Evolutionary conservation across 768 basidiomycete genomes (phyloP).

Genomic region (Hygrocybe punicea): DNA sequence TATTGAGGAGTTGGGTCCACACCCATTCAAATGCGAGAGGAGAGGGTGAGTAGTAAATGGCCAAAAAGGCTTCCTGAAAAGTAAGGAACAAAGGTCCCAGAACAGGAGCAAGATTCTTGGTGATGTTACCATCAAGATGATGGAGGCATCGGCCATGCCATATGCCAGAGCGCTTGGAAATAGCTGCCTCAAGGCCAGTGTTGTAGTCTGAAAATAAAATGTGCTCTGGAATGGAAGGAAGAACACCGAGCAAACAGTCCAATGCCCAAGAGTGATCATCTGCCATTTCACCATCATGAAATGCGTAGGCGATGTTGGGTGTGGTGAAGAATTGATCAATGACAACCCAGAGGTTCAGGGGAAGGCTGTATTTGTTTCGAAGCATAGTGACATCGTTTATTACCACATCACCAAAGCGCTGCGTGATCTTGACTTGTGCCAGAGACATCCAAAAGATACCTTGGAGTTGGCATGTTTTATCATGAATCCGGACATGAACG

Average conservation of each 20-base stretch:
- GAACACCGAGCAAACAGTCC: conserved; percentile 24
- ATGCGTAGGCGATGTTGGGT: conserved; percentile 21
- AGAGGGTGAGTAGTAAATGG: conserved; percentile 27
- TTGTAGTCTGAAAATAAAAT: too few species aligned
- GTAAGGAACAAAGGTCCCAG: too few species aligned
- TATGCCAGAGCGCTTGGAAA: too few species aligned
- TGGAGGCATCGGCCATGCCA: too few species aligned
- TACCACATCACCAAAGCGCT: conserved; percentile 27
- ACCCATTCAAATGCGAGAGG: conserved; percentile 27
- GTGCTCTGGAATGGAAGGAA: too few species aligned
- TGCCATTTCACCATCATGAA: background rate
- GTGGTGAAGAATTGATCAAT: conserved; percentile 26
- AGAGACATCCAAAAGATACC: conserved; percentile 35
- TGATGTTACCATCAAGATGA: too few species aligned
- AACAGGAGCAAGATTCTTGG: too few species aligned
- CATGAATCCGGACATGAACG: conserved; percentile 19
- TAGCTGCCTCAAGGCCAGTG: too few species aligned
- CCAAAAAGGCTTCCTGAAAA: conserved; percentile 30
- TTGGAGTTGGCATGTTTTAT: conserved; percentile 11
- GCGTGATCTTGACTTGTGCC: conserved; percentile 19
- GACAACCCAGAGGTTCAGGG: conserved; percentile 31
- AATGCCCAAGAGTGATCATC: conserved; percentile 7
- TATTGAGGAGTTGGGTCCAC: conserved; percentile 17
- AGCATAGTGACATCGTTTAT: conserved; percentile 34
- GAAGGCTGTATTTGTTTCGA: conserved; percentile 24